Evolutionary conservation across 768 basidiomycete species (phyloP).

Genomic region (Pleurotus citrinopileatus): DNA sequence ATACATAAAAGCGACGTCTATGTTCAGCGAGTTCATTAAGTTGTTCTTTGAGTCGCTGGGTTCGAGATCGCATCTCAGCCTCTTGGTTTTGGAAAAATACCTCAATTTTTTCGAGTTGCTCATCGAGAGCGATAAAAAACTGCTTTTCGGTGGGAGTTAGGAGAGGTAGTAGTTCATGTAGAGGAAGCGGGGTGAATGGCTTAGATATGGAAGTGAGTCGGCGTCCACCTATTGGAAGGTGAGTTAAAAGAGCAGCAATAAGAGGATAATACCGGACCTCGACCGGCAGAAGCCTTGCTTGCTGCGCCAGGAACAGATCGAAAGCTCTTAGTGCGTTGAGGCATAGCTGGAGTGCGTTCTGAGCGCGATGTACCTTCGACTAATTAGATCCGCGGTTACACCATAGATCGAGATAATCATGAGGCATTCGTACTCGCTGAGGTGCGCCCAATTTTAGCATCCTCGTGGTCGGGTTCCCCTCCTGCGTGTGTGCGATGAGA

Average conservation of each 20-base stretch:
- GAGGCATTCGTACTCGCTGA: background rate
- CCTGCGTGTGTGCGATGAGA: background rate
- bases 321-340: background rate
- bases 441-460: background rate
- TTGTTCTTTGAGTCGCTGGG: constrained; percentile 57
- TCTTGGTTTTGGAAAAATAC: constrained; percentile 76
- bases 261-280: background rate
- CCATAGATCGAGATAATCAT: too few species aligned
- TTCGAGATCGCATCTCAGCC: constrained; percentile 51
- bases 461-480: background rate
- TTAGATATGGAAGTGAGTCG: constrained; percentile 12
- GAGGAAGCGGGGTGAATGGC: constrained; percentile 30
- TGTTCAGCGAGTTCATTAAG: constrained; percentile 74
- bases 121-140: constrained; percentile 79
- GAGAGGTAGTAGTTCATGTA: constrained; percentile 47
- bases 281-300: background rate
- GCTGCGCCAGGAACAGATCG: background rate
- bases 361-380: background rate
- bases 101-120: constrained; percentile 82
- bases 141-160: constrained; percentile 58
- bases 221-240: background rate
- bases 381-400: too few species aligned
- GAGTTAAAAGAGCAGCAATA: constrained; percentile 8
- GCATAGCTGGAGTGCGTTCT: background rate
- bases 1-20: constrained; percentile 54